Conservation (phyloP, 257 asterid species). For the Primulina huaijiensis region DNA sequence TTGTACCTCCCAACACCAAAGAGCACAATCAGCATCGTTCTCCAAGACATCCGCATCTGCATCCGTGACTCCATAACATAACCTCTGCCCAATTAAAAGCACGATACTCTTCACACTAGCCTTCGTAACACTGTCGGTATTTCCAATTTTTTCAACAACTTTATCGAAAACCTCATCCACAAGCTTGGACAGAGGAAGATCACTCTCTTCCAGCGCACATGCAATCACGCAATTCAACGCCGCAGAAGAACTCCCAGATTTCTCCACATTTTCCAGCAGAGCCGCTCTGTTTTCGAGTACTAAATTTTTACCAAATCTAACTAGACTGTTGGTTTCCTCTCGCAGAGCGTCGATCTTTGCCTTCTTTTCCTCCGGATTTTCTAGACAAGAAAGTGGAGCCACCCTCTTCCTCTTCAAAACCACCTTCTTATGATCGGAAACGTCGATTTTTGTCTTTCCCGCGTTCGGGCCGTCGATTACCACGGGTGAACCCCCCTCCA, state of each 20-base stretch:
- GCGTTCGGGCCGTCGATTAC: slow-evolving; percentile 21
- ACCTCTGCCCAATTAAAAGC: slow-evolving; percentile 67
- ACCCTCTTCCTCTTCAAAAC: slow-evolving; percentile 36
- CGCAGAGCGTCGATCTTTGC: too few relatives aligned
- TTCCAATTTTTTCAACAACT: slow-evolving; percentile 38
- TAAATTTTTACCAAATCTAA: not conserved
- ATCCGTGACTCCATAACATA: slow-evolving; percentile 54
- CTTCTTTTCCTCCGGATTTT: slow-evolving; percentile 12
- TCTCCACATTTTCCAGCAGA: slow-evolving; percentile 32
- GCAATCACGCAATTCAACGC: slow-evolving; percentile 52
- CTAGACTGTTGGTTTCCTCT: not conserved
- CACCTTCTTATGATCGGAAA: slow-evolving; percentile 26
- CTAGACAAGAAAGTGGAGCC: slow-evolving; percentile 18
- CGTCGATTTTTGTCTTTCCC: slow-evolving; percentile 12
- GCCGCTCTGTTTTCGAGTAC: slow-evolving; percentile 29
- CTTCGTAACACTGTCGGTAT: slow-evolving; percentile 38
- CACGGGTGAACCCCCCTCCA: slow-evolving; percentile 34
- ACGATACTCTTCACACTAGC: slow-evolving; percentile 69
- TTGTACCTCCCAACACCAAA: slow-evolving; percentile 97
- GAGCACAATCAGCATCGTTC: slow-evolving; percentile 68
- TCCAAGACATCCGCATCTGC: slow-evolving; percentile 85
- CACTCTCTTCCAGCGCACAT: slow-evolving; percentile 75
- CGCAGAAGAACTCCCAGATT: slow-evolving; percentile 19
- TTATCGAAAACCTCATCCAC: slow-evolving; percentile 60
- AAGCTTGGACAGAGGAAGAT: slow-evolving; percentile 64